A percentile compares a stretch with the other conserved stretches of the same genome.
Evolutionary conservation across 176 grass and related monocot genomes (phyloP).

Genomic region (Melocanna baccifera): DNA sequence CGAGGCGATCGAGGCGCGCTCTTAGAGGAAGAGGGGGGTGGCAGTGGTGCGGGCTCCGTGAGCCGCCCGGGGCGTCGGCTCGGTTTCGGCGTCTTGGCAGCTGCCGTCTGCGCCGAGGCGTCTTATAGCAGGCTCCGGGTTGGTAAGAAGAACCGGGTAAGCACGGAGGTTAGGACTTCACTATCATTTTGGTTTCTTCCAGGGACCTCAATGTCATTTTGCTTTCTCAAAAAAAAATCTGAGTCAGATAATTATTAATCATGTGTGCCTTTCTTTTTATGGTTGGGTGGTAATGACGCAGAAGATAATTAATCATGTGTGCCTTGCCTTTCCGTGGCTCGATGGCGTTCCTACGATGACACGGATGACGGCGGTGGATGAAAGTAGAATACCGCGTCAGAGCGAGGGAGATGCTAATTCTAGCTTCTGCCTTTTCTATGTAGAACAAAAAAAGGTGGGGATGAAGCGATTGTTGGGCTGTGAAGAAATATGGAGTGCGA

Average conservation of each 20-base stretch:
- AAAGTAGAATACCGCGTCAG: too few relatives aligned
- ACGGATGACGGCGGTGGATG: too few relatives aligned
- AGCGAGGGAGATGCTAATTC: too few relatives aligned
- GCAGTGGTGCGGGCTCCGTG: conserved; percentile 20
- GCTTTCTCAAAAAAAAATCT: neutral
- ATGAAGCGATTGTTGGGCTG: too few relatives aligned
- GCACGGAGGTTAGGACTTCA: conserved; percentile 32
- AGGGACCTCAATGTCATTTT: neutral
- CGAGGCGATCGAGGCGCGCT: neutral
- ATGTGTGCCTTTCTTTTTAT: neutral
- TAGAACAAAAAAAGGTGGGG: too few relatives aligned
- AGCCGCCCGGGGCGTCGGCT: conserved; percentile 4
- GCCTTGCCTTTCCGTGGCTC: neutral
- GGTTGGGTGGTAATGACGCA: too few relatives aligned
- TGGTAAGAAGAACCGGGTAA: conserved; percentile 45
- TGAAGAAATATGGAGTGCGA: too few relatives aligned
- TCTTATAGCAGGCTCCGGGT: conserved; percentile 24
- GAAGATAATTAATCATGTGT: neutral
- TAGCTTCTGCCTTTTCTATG: too few relatives aligned
- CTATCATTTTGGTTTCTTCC: conserved; percentile 38
- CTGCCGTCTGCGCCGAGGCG: neutral
- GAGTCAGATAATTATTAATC: neutral
- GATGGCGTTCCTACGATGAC: too few relatives aligned
- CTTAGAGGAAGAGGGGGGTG: neutral
- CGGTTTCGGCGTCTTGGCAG: neutral